Conservation (phyloP, 2,329 filamentous ascomycete species). For the Graphilbum sp. region DNA sequence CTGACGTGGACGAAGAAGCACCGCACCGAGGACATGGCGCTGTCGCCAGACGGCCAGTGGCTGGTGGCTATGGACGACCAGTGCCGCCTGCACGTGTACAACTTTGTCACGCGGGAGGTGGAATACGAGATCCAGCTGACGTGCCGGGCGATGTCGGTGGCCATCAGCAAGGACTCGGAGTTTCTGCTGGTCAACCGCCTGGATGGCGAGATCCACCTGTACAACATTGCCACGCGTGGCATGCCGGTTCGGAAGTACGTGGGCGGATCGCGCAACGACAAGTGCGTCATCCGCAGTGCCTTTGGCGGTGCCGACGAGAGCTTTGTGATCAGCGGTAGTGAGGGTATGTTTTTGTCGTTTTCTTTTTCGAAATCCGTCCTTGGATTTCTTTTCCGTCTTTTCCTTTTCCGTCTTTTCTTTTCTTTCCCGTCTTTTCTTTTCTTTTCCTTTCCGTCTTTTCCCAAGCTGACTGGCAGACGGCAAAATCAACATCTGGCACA, state of each 20-base stretch:
- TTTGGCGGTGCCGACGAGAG: slow-evolving; percentile 87
- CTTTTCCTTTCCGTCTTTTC: not conserved
- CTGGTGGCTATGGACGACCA: slow-evolving; percentile 63
- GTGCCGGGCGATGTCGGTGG: slow-evolving; percentile 59
- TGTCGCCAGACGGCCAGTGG: slow-evolving; percentile 64
- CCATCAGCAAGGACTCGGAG: slow-evolving; percentile 65
- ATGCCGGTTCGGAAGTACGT: slow-evolving; percentile 56
- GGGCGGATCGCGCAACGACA: slow-evolving; percentile 55
- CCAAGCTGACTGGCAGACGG: slow-evolving; percentile 27
- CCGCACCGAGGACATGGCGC: slow-evolving; percentile 69
- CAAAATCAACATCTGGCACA: slow-evolving; percentile 79
- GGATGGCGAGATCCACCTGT: slow-evolving; percentile 59
- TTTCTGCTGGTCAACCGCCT: slow-evolving; percentile 70
- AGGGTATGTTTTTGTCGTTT: slow-evolving; percentile 39
- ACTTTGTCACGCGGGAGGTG: slow-evolving; percentile 57
- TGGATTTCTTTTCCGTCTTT: not conserved
- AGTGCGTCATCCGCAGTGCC: slow-evolving; percentile 60
- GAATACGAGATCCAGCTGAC: slow-evolving; percentile 58
- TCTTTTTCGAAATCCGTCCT: too few relatives aligned
- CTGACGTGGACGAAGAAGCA: slow-evolving; percentile 54
- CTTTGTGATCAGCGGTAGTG: slow-evolving; percentile 82
- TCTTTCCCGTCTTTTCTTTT: too few relatives aligned
- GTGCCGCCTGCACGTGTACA: slow-evolving; percentile 63
- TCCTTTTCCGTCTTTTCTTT: not conserved
- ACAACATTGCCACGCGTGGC: slow-evolving; percentile 56